Percentiles rank a stretch among this genome's conserved stretches.
phyloP scores from a whole-genome alignment of 805 yeast species.

The Cyberlindnera maclurae region DNA sequence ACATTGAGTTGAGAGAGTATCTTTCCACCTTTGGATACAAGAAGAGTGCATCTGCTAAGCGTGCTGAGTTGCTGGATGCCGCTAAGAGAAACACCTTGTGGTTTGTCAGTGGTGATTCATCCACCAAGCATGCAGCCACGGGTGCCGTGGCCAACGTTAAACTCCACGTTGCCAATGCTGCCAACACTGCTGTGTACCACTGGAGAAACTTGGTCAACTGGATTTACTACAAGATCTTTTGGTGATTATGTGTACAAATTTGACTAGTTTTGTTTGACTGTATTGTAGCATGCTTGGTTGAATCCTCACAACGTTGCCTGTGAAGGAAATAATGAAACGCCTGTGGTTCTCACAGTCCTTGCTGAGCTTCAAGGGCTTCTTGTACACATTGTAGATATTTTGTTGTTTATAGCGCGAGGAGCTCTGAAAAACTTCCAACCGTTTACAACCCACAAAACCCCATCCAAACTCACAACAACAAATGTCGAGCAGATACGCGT shows the following conservation, averaged over 20 bases:
- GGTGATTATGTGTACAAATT: not conserved
- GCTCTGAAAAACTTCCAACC: not conserved
- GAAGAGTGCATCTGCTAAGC: conserved; percentile 20
- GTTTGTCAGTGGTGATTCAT: conserved; percentile 26
- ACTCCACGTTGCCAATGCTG: conserved; percentile 4
- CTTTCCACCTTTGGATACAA: conserved; percentile 36
- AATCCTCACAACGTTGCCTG: too few species aligned
- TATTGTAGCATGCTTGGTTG: too few species aligned
- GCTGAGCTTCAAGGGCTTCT: too few species aligned
- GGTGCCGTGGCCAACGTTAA: conserved; percentile 5
- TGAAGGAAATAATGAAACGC: too few species aligned
- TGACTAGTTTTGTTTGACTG: not conserved
- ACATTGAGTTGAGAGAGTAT: conserved; percentile 35
- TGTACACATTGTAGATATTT: too few species aligned
- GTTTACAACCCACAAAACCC: not conserved
- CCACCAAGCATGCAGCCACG: conserved; percentile 1
- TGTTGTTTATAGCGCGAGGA: too few species aligned
- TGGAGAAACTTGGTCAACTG: conserved; percentile 7
- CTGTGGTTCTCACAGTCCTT: too few species aligned
- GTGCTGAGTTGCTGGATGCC: conserved; percentile 29
- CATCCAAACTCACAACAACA: not conserved
- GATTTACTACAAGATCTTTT: conserved; percentile 4
- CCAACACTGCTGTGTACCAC: conserved; percentile 5
- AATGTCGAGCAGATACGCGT: conserved; percentile 50
- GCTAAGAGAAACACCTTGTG: conserved; percentile 37